phyloP scores from a whole-genome alignment of 164 flowering plant species.

The Nelumbo lutea region DNA sequence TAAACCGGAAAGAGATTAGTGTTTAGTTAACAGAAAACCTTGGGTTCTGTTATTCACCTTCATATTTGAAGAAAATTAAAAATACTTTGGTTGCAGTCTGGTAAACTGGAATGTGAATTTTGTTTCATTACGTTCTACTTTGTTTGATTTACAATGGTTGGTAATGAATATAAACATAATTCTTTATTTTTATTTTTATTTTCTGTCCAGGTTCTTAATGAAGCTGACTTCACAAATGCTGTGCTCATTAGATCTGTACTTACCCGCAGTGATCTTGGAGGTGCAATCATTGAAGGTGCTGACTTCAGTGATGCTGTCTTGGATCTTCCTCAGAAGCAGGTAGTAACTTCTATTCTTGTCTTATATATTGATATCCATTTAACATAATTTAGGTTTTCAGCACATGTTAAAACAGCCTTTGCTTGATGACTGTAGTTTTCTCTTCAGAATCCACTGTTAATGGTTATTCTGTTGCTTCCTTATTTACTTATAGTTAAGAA shows the following conservation, averaged over 20 bases:
- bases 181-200: neutral
- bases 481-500: no score
- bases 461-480: no score
- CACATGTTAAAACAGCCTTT: neutral
- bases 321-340: conserved; percentile 95
- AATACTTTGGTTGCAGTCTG: neutral
- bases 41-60: neutral
- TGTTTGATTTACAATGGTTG: neutral
- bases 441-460: neutral
- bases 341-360: conserved; percentile 8
- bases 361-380: neutral
- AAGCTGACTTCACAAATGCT: conserved; percentile 89
- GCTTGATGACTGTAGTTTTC: no score
- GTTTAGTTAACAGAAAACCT: neutral
- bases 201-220: conserved; percentile 72
- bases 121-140: neutral
- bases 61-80: no score
- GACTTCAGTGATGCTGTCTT: conserved; percentile 97
- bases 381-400: neutral
- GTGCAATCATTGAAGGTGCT: conserved; percentile 72
- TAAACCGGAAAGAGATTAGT: no score
- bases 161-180: neutral
- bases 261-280: conserved; percentile 92
- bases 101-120: neutral
- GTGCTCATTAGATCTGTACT: conserved; percentile 85